Conservation (phyloP, 2,329 filamentous ascomycete species). For the Apiospora sp. region DNA sequence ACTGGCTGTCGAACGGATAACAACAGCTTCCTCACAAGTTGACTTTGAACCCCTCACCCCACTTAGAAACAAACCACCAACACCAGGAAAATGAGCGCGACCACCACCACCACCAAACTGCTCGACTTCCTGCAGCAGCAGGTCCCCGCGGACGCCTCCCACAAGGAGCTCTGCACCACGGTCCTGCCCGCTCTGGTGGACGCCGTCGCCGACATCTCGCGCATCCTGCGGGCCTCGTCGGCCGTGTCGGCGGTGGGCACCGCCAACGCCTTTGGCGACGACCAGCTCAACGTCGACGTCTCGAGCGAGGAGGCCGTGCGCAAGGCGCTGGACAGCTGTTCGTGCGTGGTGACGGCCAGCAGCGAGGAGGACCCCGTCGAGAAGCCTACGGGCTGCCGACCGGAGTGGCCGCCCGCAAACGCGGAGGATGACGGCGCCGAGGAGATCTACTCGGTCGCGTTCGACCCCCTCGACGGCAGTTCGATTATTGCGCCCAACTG, state of each 20-base stretch:
- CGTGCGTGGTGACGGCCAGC: slow-evolving; percentile 58
- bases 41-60: background rate
- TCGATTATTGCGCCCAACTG: slow-evolving; percentile 67
- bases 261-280: slow-evolving; percentile 65
- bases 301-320: slow-evolving; percentile 58
- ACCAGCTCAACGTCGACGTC: slow-evolving; percentile 67
- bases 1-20: background rate
- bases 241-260: slow-evolving; percentile 56
- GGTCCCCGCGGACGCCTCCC: slow-evolving; percentile 33
- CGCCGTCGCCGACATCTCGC: slow-evolving; percentile 54
- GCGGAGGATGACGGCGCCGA: background rate
- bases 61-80: background rate
- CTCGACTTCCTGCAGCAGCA: slow-evolving; percentile 34
- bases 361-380: slow-evolving; percentile 70
- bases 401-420: background rate
- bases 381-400: slow-evolving; percentile 35
- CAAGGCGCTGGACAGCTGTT: slow-evolving; percentile 50
- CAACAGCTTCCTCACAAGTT: background rate
- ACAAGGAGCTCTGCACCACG: slow-evolving; percentile 48
- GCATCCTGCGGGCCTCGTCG: slow-evolving; percentile 52
- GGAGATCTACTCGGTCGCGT: slow-evolving; percentile 65
- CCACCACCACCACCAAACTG: slow-evolving; percentile 20
- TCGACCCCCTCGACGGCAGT: slow-evolving; percentile 70
- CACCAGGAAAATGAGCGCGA: background rate
- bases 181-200: slow-evolving; percentile 59